Evolutionary conservation across 2,329 filamentous ascomycete genomes (phyloP).

Genomic region (Orbilia blumenaviensis): DNA sequence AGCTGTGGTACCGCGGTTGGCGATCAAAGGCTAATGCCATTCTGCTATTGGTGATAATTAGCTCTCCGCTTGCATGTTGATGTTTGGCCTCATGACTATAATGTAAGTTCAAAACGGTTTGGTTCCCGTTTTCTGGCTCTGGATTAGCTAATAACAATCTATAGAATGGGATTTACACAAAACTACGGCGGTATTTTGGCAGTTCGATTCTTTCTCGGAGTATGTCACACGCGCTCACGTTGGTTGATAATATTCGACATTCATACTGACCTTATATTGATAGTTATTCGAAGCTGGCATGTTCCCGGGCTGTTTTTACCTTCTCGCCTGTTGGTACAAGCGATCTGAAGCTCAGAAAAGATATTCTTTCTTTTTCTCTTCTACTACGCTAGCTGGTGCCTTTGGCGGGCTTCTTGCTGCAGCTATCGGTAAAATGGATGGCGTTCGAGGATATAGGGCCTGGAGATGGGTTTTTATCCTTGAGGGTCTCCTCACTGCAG

Average conservation of each 20-base stretch:
- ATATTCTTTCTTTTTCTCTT: conserved; percentile 92
- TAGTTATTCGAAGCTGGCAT: conserved; percentile 71
- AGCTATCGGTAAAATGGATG: conserved; percentile 88
- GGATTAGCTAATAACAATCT: neutral
- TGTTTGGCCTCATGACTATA: conserved; percentile 71
- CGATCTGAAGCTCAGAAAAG: conserved; percentile 87
- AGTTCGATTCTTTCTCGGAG: conserved; percentile 84
- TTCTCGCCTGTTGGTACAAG: conserved; percentile 88
- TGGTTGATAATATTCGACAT: neutral
- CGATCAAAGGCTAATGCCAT: neutral
- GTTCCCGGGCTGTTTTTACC: conserved; percentile 77
- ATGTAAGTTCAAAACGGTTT: conserved; percentile 10
- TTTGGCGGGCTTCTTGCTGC: conserved; percentile 87
- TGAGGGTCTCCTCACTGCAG: conserved; percentile 73
- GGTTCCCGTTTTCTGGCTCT: neutral
- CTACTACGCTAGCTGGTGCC: conserved; percentile 79
- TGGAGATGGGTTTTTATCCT: conserved; percentile 89
- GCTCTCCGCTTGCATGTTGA: conserved; percentile 80
- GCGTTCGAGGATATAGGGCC: conserved; percentile 72
- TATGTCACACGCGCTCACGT: conserved; percentile 57
- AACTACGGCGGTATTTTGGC: conserved; percentile 80
- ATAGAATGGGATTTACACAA: conserved; percentile 70
- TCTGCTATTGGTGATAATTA: neutral
- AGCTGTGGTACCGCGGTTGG: neutral
- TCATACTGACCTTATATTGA: neutral